These are phyloP conservation scores for Dovyalis caffra DNA, from an alignment of 345 rosid genomes.

Conservation along the genomic window DNA sequence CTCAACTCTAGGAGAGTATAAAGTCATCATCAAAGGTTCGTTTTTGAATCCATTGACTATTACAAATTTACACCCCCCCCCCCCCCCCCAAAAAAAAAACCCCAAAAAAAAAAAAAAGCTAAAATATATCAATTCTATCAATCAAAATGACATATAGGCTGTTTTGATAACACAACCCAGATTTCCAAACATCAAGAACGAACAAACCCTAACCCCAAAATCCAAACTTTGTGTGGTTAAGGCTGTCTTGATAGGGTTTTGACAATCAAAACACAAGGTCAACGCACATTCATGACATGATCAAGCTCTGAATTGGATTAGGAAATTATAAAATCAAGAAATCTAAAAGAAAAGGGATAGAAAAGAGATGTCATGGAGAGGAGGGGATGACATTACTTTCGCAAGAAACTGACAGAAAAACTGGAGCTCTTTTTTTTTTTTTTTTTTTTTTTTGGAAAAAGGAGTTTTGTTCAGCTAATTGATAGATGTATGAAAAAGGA, in stretches of 20 bases:
- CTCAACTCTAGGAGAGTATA: slow-evolving; percentile 24
- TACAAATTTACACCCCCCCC: background rate
- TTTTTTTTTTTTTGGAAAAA: too few species aligned
- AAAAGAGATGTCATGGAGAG: background rate
- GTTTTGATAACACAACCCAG: slow-evolving; percentile 13
- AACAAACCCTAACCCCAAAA: slow-evolving; percentile 17
- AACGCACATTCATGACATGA: slow-evolving; percentile 3
- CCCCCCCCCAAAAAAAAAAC: too few species aligned
- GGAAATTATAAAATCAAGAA: background rate
- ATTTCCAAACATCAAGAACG: background rate
- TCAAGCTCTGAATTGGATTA: background rate
- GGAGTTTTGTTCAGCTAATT: background rate
- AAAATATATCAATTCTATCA: background rate
- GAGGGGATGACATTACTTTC: background rate
- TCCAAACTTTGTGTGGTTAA: background rate
- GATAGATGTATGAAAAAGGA: background rate
- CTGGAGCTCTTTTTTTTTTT: background rate
- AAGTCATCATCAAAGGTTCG: slow-evolving; percentile 15
- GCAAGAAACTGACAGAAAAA: background rate
- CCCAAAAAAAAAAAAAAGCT: background rate
- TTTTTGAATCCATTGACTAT: slow-evolving; percentile 14
- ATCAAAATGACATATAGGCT: background rate
- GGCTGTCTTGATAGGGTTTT: background rate
- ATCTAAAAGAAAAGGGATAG: background rate
- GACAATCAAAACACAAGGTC: slow-evolving; percentile 2